phyloP scores from a whole-genome alignment of 768 basidiomycete species.

The Mycena venus region DNA sequence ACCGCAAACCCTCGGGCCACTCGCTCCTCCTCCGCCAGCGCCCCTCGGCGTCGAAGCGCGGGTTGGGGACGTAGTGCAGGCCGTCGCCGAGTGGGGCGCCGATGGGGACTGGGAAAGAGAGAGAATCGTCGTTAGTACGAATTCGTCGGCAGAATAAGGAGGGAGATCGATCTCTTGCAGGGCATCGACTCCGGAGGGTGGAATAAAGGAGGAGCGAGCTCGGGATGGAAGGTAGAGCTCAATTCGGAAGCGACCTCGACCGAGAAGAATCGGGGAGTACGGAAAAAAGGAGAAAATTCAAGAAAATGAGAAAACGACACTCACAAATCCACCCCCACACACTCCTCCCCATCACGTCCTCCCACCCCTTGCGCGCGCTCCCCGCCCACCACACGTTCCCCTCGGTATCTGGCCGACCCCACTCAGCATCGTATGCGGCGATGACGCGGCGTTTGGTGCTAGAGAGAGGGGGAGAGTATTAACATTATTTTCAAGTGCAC shows the following conservation, averaged over 20 bases:
- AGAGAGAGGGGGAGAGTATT: not conserved
- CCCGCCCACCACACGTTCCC: slow-evolving; percentile 93
- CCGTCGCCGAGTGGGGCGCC: slow-evolving; percentile 69
- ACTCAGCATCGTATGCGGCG: slow-evolving; percentile 80
- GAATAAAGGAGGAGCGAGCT: too few relatives aligned
- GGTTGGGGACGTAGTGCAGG: slow-evolving; percentile 74
- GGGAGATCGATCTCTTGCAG: too few relatives aligned
- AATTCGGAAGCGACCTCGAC: slow-evolving; percentile 18
- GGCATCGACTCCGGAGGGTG: too few relatives aligned
- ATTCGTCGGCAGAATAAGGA: slow-evolving; percentile 49
- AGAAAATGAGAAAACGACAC: slow-evolving; percentile 45
- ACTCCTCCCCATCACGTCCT: slow-evolving; percentile 82
- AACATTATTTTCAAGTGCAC: too few relatives aligned
- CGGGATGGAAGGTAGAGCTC: too few relatives aligned
- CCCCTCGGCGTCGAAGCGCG: slow-evolving; percentile 79
- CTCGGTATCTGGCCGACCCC: slow-evolving; percentile 81
- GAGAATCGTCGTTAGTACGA: not conserved
- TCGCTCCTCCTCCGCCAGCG: slow-evolving; percentile 74
- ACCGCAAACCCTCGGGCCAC: slow-evolving; percentile 79
- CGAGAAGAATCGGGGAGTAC: not conserved
- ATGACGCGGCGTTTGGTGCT: slow-evolving; percentile 65
- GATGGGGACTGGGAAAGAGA: slow-evolving; percentile 56
- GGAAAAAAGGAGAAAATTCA: slow-evolving; percentile 8
- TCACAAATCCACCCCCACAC: slow-evolving; percentile 84
- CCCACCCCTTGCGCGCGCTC: slow-evolving; percentile 74